Conservation (phyloP, 257 asterid genomes). For the Avicennia marina region DNA sequence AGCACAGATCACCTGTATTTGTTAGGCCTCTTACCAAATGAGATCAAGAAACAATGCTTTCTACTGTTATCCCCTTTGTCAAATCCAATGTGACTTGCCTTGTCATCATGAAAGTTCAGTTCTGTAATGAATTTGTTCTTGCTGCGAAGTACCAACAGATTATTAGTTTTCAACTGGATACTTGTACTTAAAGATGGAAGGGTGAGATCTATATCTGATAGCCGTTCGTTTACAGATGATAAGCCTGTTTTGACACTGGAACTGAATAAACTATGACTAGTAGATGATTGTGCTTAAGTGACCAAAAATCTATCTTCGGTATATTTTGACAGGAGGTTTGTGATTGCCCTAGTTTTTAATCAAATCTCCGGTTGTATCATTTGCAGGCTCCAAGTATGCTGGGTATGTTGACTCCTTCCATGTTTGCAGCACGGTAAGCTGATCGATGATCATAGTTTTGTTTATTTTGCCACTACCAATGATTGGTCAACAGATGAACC, state of each 20-base stretch:
- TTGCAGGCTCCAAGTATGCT: conserved; percentile 86
- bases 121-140: background rate
- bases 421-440: conserved; percentile 81
- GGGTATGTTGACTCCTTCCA: conserved; percentile 89
- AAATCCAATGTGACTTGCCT: too few relatives aligned
- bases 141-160: background rate
- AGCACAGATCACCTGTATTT: too few relatives aligned
- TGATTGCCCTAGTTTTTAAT: conserved; percentile 12
- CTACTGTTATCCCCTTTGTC: too few relatives aligned
- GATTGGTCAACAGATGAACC: background rate
- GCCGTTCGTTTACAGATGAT: too few relatives aligned
- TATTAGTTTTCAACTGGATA: background rate
- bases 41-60: too few relatives aligned
- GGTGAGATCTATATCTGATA: background rate
- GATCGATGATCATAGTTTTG: background rate
- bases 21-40: too few relatives aligned
- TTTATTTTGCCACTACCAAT: background rate
- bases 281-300: background rate
- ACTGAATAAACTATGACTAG: background rate
- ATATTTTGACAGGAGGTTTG: background rate
- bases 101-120: too few relatives aligned
- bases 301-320: conserved; percentile 1
- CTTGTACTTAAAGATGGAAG: background rate
- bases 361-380: background rate
- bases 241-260: too few relatives aligned